Base-by-base conservation (phyloP, 306 rosid genomes). In the Phaseolus lunatus region DNA sequence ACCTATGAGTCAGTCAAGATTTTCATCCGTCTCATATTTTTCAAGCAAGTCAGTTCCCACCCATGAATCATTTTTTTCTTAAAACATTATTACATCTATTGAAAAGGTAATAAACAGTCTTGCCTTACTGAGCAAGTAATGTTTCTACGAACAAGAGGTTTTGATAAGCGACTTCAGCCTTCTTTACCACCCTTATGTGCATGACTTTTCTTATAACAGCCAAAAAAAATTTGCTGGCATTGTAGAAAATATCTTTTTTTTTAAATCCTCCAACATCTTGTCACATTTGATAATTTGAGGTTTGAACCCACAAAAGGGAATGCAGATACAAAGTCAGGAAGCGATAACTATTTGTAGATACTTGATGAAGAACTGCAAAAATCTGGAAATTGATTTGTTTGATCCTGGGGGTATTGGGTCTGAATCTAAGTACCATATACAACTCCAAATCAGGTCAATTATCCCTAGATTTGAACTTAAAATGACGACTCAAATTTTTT, bases 401-500 rank as follows among this genome's bases (percentile, higher is more conserved):
- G 6, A 22, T 66, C 54, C 24, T 16, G 67, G 45, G 56, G 44
- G 22, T 23, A 53, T 29, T 56, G 70, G 22, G 7, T 31, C 68
- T 27, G 16, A 66, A 80, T 73, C 45, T 15, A 54, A 62, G 54
- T 79, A 54, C 29, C 44, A 52, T 5, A 3, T n/a, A 62, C 23
- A 31, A 62, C 14, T 66, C 54, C 54, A 35, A 52, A 52, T 65
- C 31, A 50, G 19, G 67, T 18, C 1, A 37, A 63, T 43, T 73
- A n/a, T 26, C 64, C 64, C 53, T 15, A 76, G 64, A 75, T 19
- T 75, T 70, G 66, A 22, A 61, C 31, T 23, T 70, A 12, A 67
- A 53, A 56, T 78, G 48, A 33, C 27, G 48, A 56, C 8, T 20
- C 11, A 9, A 78, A 1, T 47, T 1, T 3, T 23, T 22, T 47